Base-by-base conservation (phyloP, 805 yeast species). In the Kodamaea leandrae region DNA sequence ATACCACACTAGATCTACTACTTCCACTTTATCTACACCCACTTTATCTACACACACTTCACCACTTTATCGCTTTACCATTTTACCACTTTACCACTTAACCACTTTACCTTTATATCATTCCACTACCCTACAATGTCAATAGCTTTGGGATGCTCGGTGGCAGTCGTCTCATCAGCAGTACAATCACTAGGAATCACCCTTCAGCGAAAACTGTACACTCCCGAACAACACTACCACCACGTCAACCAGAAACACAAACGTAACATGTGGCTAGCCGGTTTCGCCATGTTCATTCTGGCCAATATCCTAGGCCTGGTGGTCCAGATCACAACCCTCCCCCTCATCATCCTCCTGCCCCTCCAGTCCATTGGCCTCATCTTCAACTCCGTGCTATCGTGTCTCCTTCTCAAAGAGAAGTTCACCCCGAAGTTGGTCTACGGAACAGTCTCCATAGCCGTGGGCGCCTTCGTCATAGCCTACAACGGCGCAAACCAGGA, bases 301-400 rank as follows among this genome's bases (percentile, higher is more conserved):
- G 80, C 95, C 28, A 89, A 88, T 51, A 64, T 89, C 1, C 64
- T 87, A 29, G 96, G 96, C 2, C 83, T 93, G 2, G 69, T 84
- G 14, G 83, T 88, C 19, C 96, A 89, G 62, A 79, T 89, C 27
- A 78, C 93, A 1, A 83, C 96, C 2, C 66, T 88, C 30, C 96
- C 96, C 1, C 66, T 89, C 45, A 82, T 87, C 32, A 74, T 89
- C 2, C 60, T 88, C 43, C 81, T 89, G 17, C 96, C 96, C 0
- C 63, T 88, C 41, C 96, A 88, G 57, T 87, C 95, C 18, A 78
- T 83, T 17, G 96, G 96, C 0, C 70, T 89, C n/a, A 89, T 88
- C 2, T 88, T 89, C 70, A 89, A 89, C 60, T 78, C 93, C 0
- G 60, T 86, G 2, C 77, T 68, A 32, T 64, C 87, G 53, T 86